These are phyloP conservation scores for Rhytidiadelphus loreus DNA, from an alignment of 225 moss, liverwort and hornwort genomes.

Conservation along the genomic window DNA sequence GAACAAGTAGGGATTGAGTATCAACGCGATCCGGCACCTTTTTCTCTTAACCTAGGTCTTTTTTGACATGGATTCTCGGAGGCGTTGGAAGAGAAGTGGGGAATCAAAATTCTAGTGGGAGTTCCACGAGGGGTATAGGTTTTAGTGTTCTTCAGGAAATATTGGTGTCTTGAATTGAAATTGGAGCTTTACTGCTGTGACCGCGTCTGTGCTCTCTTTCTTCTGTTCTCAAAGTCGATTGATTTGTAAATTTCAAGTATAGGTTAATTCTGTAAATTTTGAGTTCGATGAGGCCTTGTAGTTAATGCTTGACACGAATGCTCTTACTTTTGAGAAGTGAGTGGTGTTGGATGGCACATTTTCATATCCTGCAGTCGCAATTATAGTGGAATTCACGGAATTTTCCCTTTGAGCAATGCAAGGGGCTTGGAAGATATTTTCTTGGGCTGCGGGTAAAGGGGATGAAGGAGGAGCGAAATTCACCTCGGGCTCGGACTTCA, in stretches of 20 bases:
- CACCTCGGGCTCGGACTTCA: constrained; percentile 10
- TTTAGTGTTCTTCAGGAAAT: neutral
- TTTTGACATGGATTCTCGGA: neutral
- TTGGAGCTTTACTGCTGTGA: neutral
- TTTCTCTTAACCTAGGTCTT: neutral
- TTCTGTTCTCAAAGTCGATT: neutral
- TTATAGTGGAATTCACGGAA: neutral
- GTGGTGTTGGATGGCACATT: neutral
- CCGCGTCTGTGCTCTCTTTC: constrained; percentile 10
- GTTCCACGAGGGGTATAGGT: neutral
- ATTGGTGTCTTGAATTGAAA: neutral
- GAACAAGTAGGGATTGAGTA: neutral
- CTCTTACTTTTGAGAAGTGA: neutral
- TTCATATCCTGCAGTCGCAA: neutral
- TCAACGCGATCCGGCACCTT: neutral
- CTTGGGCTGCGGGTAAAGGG: constrained; percentile 38
- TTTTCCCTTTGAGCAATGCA: constrained; percentile 20
- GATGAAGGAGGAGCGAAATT: constrained; percentile 11
- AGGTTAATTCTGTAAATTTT: neutral
- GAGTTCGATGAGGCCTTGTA: neutral
- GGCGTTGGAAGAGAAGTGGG: neutral
- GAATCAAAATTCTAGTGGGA: neutral
- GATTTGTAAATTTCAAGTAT: neutral
- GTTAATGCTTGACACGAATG: neutral
- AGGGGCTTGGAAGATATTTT: constrained; percentile 46